phyloP scores from a whole-genome alignment of 2,329 filamentous ascomycete genomes.

The Trichophaea hybrida region DNA sequence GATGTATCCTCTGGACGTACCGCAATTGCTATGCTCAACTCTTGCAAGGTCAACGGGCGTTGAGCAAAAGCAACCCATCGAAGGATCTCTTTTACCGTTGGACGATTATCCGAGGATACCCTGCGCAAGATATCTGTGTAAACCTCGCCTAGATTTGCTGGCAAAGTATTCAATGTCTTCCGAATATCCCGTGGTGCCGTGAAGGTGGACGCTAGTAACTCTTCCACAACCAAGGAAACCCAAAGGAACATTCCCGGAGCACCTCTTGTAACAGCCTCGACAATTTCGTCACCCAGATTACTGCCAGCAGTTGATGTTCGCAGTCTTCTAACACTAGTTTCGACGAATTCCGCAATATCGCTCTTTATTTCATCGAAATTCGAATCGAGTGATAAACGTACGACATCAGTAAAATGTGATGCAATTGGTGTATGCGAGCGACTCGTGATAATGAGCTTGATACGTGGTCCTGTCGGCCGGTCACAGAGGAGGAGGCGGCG shows the following conservation, averaged over 20 bases:
- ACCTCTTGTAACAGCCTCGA: background rate
- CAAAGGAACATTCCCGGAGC: constrained; percentile 14
- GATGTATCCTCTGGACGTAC: constrained; percentile 8
- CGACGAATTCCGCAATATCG: background rate
- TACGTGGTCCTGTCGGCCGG: background rate
- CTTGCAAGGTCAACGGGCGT: constrained; percentile 21
- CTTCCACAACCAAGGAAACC: constrained; percentile 3
- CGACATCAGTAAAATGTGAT: background rate
- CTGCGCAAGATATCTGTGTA: constrained; percentile 30
- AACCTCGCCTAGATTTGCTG: constrained; percentile 30
- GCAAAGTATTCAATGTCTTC: constrained; percentile 27
- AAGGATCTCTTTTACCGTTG: constrained; percentile 23
- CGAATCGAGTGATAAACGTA: background rate
- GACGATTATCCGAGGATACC: constrained; percentile 23
- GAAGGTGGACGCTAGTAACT: background rate
- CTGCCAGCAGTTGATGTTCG: background rate
- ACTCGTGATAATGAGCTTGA: constrained; percentile 5
- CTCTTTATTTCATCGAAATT: background rate
- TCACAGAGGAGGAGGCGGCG: background rate
- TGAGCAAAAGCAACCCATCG: constrained; percentile 24
- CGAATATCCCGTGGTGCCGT: background rate
- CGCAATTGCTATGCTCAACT: constrained; percentile 28
- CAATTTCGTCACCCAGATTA: background rate
- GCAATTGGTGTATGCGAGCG: background rate
- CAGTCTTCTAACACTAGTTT: background rate